A percentile compares a stretch with the other conserved stretches of the same genome.
Conservation (phyloP, 169 alveolate genomes). For the Plasmodium malariae region DNA sequence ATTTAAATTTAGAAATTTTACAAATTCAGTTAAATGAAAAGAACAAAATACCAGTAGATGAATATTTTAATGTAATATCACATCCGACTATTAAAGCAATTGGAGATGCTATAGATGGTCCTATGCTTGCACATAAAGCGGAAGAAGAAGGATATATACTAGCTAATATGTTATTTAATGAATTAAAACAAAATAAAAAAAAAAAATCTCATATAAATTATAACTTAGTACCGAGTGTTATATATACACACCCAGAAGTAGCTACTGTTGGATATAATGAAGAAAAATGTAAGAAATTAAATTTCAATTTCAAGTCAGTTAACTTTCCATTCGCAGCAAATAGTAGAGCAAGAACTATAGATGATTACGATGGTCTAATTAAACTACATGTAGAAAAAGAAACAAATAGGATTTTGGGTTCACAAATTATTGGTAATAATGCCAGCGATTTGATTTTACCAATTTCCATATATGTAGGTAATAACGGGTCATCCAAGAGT, state of each 20-base stretch:
- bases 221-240: constrained; percentile 96
- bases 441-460: constrained; percentile 98
- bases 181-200: constrained; percentile 80
- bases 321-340: constrained; percentile 96
- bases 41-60: constrained; percentile 89
- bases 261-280: constrained; percentile 99
- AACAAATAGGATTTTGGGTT: constrained; percentile 96
- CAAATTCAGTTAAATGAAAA: constrained; percentile 90
- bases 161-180: constrained; percentile 92
- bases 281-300: constrained; percentile 89
- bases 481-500: constrained; percentile 97
- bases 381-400: constrained; percentile 90
- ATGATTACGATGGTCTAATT: constrained; percentile 96
- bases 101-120: constrained; percentile 98
- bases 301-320: constrained; percentile 92
- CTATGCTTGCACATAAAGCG: constrained; percentile 99
- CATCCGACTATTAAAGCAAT: constrained; percentile 94
- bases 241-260: constrained; percentile 98
- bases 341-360: constrained; percentile 95
- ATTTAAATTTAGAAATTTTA: constrained; percentile 92
- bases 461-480: constrained; percentile 94
- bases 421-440: constrained; percentile 96
- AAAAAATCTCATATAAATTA: constrained; percentile 90
- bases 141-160: constrained; percentile 98
- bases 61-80: constrained; percentile 82